A percentile compares a stretch with the other conserved stretches of the same genome.
Conservation (phyloP, 305 asterid genomes). For the Fraxinus albicans region DNA sequence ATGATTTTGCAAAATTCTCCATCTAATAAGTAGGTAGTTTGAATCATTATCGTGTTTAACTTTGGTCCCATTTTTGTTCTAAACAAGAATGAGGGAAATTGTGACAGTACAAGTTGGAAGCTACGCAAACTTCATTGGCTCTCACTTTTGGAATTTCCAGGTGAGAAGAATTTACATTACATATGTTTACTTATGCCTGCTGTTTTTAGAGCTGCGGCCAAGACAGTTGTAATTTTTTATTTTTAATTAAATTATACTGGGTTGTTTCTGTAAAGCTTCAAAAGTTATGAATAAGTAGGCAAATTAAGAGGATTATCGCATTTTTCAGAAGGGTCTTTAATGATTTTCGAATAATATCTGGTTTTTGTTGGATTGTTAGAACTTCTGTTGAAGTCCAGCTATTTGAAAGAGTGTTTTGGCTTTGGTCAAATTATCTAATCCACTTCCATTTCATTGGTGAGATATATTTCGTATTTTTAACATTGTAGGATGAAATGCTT, state of each 20-base stretch:
- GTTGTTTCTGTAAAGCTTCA: background rate
- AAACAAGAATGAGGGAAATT: conserved; percentile 57
- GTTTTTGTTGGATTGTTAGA: background rate
- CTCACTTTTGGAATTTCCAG: conserved; percentile 99
- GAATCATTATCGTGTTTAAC: background rate
- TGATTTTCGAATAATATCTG: background rate
- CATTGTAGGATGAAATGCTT: conserved; percentile 86
- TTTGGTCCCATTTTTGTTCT: background rate
- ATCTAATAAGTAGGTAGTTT: background rate
- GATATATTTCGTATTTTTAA: conserved; percentile 19
- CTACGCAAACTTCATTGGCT: conserved; percentile 80
- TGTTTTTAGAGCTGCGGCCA: background rate
- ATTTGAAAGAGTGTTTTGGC: background rate
- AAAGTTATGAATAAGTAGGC: background rate
- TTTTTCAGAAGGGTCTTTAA: background rate
- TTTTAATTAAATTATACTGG: background rate
- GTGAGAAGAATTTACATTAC: conserved; percentile 24
- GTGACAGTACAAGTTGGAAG: conserved; percentile 75
- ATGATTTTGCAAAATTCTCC: background rate
- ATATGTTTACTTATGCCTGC: background rate
- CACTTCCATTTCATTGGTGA: background rate
- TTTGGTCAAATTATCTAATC: background rate
- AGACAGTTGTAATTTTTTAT: background rate
- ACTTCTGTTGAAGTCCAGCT: background rate
- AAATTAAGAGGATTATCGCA: background rate